phyloP scores from a whole-genome alignment of 2,329 filamentous ascomycete species.

The Aspergillus fumigatus region DNA sequence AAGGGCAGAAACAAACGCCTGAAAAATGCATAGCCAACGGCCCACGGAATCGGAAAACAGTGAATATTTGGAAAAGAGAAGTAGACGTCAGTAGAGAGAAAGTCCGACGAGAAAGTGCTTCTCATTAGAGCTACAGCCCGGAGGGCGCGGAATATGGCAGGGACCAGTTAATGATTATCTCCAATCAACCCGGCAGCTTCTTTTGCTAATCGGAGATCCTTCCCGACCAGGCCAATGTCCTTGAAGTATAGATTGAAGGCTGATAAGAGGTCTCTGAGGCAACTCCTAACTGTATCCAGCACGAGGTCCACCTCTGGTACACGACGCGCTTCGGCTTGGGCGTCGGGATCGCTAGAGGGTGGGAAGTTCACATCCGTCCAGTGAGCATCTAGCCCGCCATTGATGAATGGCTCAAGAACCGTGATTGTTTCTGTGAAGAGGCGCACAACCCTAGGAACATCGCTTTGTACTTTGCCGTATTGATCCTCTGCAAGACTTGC shows the following conservation, averaged over 20 bases:
- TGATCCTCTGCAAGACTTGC: constrained; percentile 74
- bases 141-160: neutral
- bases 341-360: constrained; percentile 30
- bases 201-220: constrained; percentile 69
- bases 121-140: constrained; percentile 6
- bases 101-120: constrained; percentile 9
- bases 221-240: constrained; percentile 64
- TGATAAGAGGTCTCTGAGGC: constrained; percentile 61
- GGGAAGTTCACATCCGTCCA: constrained; percentile 71
- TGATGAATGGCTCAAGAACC: constrained; percentile 64
- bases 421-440: constrained; percentile 65
- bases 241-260: constrained; percentile 71
- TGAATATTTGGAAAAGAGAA: constrained; percentile 3
- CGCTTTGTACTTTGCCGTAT: constrained; percentile 79
- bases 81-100: neutral
- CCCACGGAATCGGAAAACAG: neutral
- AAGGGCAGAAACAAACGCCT: constrained; percentile 17
- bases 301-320: constrained; percentile 67
- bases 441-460: constrained; percentile 70
- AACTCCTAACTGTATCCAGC: constrained; percentile 58
- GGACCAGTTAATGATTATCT: constrained; percentile 7
- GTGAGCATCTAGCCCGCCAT: constrained; percentile 52
- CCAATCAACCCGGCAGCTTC: constrained; percentile 49
- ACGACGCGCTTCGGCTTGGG: constrained; percentile 33
- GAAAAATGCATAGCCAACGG: constrained; percentile 21